phyloP scores from a whole-genome alignment of 257 asterid genomes.

The Anisodus acutangulus region DNA sequence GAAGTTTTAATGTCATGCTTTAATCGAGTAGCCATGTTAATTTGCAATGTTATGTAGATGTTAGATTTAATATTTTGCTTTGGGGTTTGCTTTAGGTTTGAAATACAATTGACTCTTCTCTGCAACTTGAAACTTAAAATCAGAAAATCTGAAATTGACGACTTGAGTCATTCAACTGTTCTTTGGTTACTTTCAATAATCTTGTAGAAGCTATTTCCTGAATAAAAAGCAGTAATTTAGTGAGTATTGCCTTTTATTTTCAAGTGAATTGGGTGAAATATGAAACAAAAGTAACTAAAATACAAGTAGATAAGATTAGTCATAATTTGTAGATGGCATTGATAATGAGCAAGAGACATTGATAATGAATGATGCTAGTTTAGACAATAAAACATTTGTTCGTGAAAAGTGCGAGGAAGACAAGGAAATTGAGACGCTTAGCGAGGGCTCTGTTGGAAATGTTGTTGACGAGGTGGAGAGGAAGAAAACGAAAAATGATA shows the following conservation, averaged over 20 bases:
- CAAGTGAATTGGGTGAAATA: no score
- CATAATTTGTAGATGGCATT: not conserved
- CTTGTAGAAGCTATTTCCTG: not conserved
- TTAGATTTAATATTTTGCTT: not conserved
- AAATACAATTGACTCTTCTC: not conserved
- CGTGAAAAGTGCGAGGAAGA: not conserved
- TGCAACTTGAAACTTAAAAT: no score
- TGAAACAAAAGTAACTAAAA: not conserved
- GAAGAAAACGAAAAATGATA: not conserved
- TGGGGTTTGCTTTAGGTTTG: not conserved
- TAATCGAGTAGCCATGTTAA: not conserved
- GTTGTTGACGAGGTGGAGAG: not conserved
- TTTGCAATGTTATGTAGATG: not conserved
- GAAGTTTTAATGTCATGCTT: not conserved
- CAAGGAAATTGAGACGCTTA: not conserved
- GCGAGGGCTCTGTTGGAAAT: not conserved
- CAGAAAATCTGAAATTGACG: no score
- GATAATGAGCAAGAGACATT: no score
- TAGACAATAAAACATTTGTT: not conserved
- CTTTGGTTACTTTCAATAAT: no score
- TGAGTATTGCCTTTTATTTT: no score
- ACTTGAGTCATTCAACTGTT: no score
- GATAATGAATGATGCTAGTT: no score
- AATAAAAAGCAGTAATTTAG: no score
- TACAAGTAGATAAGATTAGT: not conserved